Percentiles rank a stretch among this genome's conserved stretches.
These are phyloP conservation scores for Penicillium sp. DNA, from an alignment of 2,329 filamentous ascomycete genomes.

Conservation along the genomic window DNA sequence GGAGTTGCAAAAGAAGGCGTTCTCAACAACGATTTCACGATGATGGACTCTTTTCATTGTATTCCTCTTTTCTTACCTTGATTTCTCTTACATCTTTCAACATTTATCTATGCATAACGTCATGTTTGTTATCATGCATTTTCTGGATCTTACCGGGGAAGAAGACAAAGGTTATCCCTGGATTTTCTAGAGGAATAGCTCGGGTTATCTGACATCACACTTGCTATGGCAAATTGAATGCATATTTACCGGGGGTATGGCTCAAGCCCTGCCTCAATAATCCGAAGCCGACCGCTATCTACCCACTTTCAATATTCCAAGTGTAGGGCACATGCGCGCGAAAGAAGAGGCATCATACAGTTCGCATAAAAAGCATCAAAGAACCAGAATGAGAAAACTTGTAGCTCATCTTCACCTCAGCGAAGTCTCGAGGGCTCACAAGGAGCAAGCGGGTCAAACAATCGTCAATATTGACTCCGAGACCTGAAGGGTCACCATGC, in stretches of 20 bases:
- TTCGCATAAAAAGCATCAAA: conserved; percentile 6
- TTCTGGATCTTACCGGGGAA: not conserved
- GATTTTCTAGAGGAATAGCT: not conserved
- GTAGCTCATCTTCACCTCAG: not conserved
- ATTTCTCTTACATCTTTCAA: conserved; percentile 9
- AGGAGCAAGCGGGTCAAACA: not conserved
- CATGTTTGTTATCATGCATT: conserved; percentile 5
- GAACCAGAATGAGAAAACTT: conserved; percentile 5
- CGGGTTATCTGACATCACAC: conserved; percentile 3
- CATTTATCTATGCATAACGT: conserved; percentile 3
- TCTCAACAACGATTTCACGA: conserved; percentile 42
- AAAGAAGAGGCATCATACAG: not conserved
- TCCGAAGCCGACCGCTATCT: not conserved
- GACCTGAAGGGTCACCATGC: not conserved
- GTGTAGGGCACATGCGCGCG: not conserved
- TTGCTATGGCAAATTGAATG: not conserved
- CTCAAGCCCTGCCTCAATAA: not conserved
- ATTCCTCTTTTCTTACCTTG: conserved; percentile 12
- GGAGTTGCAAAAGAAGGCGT: conserved; percentile 32
- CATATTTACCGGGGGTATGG: not conserved
- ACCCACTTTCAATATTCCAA: not conserved
- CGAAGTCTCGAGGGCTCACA: not conserved
- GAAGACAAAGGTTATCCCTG: not conserved
- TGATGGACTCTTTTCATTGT: conserved; percentile 22
- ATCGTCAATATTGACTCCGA: not conserved